A percentile compares a stretch with the other conserved stretches of the same genome.
phyloP scores from a whole-genome alignment of 352 stramenopile species.

The Proteromonas lacertae region DNA sequence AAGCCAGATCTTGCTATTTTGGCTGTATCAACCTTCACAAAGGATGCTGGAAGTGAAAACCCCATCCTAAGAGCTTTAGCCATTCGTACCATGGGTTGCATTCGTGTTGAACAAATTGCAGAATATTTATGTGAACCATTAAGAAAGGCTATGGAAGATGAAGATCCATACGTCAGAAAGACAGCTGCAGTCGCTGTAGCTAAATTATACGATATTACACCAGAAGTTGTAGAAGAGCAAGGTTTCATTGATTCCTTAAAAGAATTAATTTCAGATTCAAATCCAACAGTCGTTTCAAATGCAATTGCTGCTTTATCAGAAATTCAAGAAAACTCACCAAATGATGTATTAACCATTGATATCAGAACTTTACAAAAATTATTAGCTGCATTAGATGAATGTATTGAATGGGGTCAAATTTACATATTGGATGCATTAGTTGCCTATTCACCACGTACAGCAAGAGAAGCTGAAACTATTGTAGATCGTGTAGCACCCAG shows the following conservation, averaged over 20 bases:
- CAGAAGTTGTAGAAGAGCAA: constrained; percentile 69
- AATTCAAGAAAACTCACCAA: constrained; percentile 72
- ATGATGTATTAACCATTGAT: constrained; percentile 70
- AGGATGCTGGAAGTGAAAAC: constrained; percentile 56
- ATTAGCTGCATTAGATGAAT: constrained; percentile 85
- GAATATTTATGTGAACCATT: constrained; percentile 92
- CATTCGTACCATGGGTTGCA: constrained; percentile 94
- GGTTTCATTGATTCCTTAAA: constrained; percentile 74
- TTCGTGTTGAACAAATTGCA: constrained; percentile 90
- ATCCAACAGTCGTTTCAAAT: constrained; percentile 83
- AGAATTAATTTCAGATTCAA: constrained; percentile 86
- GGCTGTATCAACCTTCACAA: constrained; percentile 94
- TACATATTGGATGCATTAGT: constrained; percentile 82
- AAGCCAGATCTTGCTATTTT: constrained; percentile 94
- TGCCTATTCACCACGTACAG: constrained; percentile 67
- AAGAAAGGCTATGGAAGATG: constrained; percentile 49
- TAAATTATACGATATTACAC: constrained; percentile 97
- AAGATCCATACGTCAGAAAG: constrained; percentile 95
- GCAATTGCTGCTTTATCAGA: constrained; percentile 81
- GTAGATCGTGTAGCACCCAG: constrained; percentile 88
- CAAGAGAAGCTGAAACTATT: constrained; percentile 79
- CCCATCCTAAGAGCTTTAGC: constrained; percentile 74
- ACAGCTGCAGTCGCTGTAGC: constrained; percentile 92
- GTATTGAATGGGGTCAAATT: constrained; percentile 95
- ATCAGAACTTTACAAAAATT: constrained; percentile 88